Evolutionary conservation across 305 asterid genomes (phyloP).

Genomic region (Solanum hybrid): DNA sequence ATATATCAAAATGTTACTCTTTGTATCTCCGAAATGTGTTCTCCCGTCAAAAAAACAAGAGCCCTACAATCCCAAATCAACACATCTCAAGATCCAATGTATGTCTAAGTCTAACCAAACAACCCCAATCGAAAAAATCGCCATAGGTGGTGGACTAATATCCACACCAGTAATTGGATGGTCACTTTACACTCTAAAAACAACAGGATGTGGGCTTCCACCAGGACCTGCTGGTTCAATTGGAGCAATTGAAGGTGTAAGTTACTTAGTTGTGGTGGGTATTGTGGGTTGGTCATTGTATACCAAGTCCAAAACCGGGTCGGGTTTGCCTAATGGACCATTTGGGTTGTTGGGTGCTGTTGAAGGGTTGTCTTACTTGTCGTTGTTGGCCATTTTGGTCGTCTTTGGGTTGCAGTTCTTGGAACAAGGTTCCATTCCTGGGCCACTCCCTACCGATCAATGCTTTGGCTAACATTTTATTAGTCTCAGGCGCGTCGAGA

Average conservation of each 20-base stretch:
- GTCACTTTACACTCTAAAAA: conserved; percentile 81
- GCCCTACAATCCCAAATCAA: not conserved
- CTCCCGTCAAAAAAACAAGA: not conserved
- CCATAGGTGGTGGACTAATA: conserved; percentile 46
- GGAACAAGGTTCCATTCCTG: conserved; percentile 65
- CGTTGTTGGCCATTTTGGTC: conserved; percentile 46
- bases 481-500: no score
- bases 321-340: conserved; percentile 89
- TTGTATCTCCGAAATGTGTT: not conserved
- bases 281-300: conserved; percentile 77
- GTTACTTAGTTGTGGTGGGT: conserved; percentile 61
- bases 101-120: conserved; percentile 39
- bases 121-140: conserved; percentile 25
- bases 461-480: conserved; percentile 52
- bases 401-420: conserved; percentile 68
- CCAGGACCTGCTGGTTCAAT: conserved; percentile 79
- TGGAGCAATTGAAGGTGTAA: conserved; percentile 83
- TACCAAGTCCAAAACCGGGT: conserved; percentile 66
- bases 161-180: conserved; percentile 65
- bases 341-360: conserved; percentile 81
- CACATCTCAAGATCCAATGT: conserved; percentile 14
- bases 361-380: conserved; percentile 72
- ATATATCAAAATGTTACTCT: not conserved
- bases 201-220: conserved; percentile 90
- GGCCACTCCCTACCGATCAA: conserved; percentile 64